Base-by-base conservation (phyloP, 1,284 basidiomycete genomes). In the Irpex sp. region DNA sequence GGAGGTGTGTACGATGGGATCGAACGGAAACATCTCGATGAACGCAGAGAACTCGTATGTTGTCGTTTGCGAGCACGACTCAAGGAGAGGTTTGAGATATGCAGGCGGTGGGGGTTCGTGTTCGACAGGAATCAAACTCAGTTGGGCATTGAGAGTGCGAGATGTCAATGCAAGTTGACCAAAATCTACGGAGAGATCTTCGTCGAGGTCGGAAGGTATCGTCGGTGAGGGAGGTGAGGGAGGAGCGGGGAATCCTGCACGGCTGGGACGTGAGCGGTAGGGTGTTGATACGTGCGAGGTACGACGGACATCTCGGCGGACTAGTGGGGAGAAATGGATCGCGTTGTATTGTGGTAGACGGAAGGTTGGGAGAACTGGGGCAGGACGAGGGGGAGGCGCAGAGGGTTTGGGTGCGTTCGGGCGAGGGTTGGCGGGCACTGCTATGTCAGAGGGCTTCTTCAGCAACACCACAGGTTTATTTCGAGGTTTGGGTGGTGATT, bases 1-100 rank as follows among this genome's bases (percentile, higher is more conserved):
- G 14, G 58, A 66, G 49, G 68, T 70, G 55, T 70, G 78, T 19
- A 87, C 79, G 62, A 87, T 77, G 14, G 83, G 80, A 67, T 92
- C 90, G 62, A 80, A 82, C 9, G 88, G 88, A 68, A 93, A 92
- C 33, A 83, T 83, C 64, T 87, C 82, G 48, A 93, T 89, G 73
- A 93, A 93, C 9, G 86, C 81, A 53, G 87, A 89, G 68, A 93
- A 92, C 65, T 91, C 88, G 67, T 87, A 80, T 7, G 87, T 82
- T 6, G 81, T 80, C 33, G 76, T 73, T 69, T 92, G 89, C 45
- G 78, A 75, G 65, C 90, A 92, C 72, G 90, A 88, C 7, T 75
- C 75, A 16, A 92, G 74, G 1, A 92, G 77, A 8, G 87, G 83
- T 47, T 74, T 67, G 5, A 91, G 78, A 67, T 85, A 83, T 42